Base-by-base conservation (phyloP, 2,329 filamentous ascomycete genomes). In the Paraphaeosphaeria minitans region DNA sequence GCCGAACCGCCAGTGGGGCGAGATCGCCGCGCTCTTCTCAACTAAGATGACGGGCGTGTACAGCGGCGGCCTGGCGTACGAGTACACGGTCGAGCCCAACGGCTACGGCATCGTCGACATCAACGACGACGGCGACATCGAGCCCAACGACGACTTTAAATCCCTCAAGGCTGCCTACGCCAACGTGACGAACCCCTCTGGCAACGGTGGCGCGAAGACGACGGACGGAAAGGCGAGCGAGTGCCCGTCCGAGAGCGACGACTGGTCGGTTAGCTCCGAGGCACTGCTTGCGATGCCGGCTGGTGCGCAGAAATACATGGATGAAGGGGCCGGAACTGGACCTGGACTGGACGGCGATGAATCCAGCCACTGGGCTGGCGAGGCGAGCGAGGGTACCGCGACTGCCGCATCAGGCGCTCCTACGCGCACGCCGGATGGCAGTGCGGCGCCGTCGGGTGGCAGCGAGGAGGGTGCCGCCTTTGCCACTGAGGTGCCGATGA, bases 61-160 rank as follows among this genome's bases (percentile, higher is more conserved):
- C 85, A 97, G 93, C 41, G 94, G 95, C 71, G 95, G 95, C 76
- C 85, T 99, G 42, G 90, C 96, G 76, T 98, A 97, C 81, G 94
- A 98, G 80, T 99, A 97, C 83, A 89, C 90, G 13, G 81, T 89
- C 68, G 75, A 77, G 66, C 68, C 69, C 47, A 77, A 89, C 80
- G 83, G 87, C 49, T 98, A 87, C 78, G 94, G 93, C 67, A 89
- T 96, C 62, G 92, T 93, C 72, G 80, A 86, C 57, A 81, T 95
- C 71, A 74, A 76, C 31, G 83, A 83, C 66, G 83, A 83, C 66
- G 73, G 78, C 71, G 75, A 79, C 22, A 84, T 91, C 59, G 79
- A 79, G 47, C 84, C 89, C 62, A 81, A 84, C 45, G 67, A 77
- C 29, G 91, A 94, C 71, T 96, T 89, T 75, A 74, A 81, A 49